Base-by-base conservation (phyloP, 1,139 yeast species). In the Kodamaea alishanica region DNA sequence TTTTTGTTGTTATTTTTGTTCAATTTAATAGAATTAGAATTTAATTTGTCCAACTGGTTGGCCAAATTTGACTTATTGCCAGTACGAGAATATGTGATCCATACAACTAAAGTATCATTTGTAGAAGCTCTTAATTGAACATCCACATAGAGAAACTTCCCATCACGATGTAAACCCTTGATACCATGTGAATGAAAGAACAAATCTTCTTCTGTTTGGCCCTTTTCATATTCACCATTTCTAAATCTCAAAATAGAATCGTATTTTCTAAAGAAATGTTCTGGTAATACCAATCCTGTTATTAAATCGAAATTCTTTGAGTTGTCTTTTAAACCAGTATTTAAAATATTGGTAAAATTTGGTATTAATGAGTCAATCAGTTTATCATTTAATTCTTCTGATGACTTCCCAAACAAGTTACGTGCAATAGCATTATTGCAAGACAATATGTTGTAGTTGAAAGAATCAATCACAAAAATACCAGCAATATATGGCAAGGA, bases 401-500 rank as follows among this genome's bases (percentile, higher is more conserved):
- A 54, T 1, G 73, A 65, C 41, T 75, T 67, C 2, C 97, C 97
- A 60, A 90, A 84, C 51, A 90, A 63, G 48, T 86, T 83, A 46
- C 82, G 77, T 8, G 92, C 77, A 36, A 88, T 82, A 5, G 95
- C 86, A 44, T 78, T 77, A 59, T 90, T 90, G 56, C 87, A 86
- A 7, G 88, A 79, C 15, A 79, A 56, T 28, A 87, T 68, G 5
- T 61, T 58, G 49, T 68, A 70, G 35, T 65, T 59, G 9, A 51
- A 49, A 5, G 79, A 65, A 38, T 81, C 75, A n/a, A 89, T 66
- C 9, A 88, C 81, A 51, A 88, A 80, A 20, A 86, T 78, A 26
- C 96, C 96, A 0, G 96, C 94, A 52, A 88, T 86, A 56, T 87
- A 86, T 0, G 96, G 96, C 46, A 87, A 60, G 2, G 92, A 74